A percentile compares a stretch with the other conserved stretches of the same genome.
phyloP scores from a whole-genome alignment of 2,329 filamentous ascomycete species.

The Incumbomyces lentus region DNA sequence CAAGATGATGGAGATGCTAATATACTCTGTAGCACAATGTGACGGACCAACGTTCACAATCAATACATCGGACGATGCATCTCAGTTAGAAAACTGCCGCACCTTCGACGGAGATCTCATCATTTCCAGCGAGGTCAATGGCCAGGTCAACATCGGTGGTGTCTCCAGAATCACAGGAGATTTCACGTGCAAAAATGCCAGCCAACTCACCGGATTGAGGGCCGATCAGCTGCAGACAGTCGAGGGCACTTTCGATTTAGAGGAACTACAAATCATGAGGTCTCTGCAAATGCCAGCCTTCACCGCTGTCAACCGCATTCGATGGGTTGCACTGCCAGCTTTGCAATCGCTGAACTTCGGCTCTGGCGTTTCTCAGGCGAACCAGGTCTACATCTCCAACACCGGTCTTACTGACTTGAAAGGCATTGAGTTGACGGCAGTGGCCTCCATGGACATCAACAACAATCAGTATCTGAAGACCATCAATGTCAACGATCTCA shows the following conservation, averaged over 20 bases:
- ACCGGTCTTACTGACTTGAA: constrained; percentile 69
- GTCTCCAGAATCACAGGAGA: constrained; percentile 47
- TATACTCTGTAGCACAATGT: constrained; percentile 13
- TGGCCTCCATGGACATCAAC: constrained; percentile 67
- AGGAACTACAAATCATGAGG: constrained; percentile 58
- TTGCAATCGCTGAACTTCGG: constrained; percentile 51
- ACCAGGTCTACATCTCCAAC: constrained; percentile 66
- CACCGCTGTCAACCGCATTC: constrained; percentile 53
- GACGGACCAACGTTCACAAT: constrained; percentile 30
- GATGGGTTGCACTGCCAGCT: constrained; percentile 60
- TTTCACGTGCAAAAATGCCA: constrained; percentile 43
- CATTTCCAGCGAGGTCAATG: constrained; percentile 47
- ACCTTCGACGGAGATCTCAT: constrained; percentile 59
- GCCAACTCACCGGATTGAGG: constrained; percentile 53
- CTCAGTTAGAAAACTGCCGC: constrained; percentile 56
- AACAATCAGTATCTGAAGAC: constrained; percentile 75
- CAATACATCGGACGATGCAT: constrained; percentile 50
- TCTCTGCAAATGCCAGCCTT: constrained; percentile 58
- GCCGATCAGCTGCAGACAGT: constrained; percentile 55
- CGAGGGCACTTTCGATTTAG: constrained; percentile 58
- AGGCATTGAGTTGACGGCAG: constrained; percentile 69
- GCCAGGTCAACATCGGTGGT: constrained; percentile 53
- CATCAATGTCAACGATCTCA: constrained; percentile 63
- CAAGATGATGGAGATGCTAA: constrained; percentile 7
- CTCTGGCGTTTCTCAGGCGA: constrained; percentile 56